These are phyloP conservation scores for Hygrophorus russula DNA, from an alignment of 768 basidiomycete genomes.

Conservation along the genomic window DNA sequence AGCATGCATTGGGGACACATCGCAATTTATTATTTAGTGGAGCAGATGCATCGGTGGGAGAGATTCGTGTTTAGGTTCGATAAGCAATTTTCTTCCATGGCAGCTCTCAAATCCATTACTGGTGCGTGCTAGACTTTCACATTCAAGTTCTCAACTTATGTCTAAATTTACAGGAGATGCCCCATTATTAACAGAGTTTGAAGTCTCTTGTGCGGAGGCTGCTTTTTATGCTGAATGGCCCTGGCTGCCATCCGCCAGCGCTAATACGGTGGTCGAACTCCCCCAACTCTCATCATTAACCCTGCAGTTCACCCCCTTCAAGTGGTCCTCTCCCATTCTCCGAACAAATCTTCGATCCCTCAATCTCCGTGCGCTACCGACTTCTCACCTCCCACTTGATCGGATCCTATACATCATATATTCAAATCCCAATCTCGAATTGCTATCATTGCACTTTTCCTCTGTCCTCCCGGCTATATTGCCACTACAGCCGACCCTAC, in stretches of 20 bases:
- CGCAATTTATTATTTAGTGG: slow-evolving; percentile 65
- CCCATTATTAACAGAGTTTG: slow-evolving; percentile 64
- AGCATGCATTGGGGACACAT: slow-evolving; percentile 74
- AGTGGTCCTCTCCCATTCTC: slow-evolving; percentile 68
- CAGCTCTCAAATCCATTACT: slow-evolving; percentile 60
- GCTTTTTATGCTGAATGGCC: slow-evolving; percentile 57
- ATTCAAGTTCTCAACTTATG: slow-evolving; percentile 4
- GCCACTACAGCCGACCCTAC: slow-evolving; percentile 41
- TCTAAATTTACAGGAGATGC: slow-evolving; percentile 43
- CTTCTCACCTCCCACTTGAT: slow-evolving; percentile 51
- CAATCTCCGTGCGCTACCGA: slow-evolving; percentile 55
- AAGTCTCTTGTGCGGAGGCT: slow-evolving; percentile 62
- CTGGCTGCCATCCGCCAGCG: slow-evolving; percentile 54
- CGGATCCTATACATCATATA: slow-evolving; percentile 55
- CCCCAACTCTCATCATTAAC: slow-evolving; percentile 46
- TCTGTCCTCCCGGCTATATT: slow-evolving; percentile 52
- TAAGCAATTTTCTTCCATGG: slow-evolving; percentile 63
- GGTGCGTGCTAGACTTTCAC: slow-evolving; percentile 29
- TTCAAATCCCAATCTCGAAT: slow-evolving; percentile 45
- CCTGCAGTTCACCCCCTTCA: slow-evolving; percentile 64
- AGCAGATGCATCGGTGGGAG: slow-evolving; percentile 77
- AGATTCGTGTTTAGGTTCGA: slow-evolving; percentile 75
- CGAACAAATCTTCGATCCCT: slow-evolving; percentile 44
- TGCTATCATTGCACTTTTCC: slow-evolving; percentile 50
- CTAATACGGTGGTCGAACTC: slow-evolving; percentile 22